Conservation (phyloP, 139 green algal genomes). For the Deuterostichococcus epilithicus region DNA sequence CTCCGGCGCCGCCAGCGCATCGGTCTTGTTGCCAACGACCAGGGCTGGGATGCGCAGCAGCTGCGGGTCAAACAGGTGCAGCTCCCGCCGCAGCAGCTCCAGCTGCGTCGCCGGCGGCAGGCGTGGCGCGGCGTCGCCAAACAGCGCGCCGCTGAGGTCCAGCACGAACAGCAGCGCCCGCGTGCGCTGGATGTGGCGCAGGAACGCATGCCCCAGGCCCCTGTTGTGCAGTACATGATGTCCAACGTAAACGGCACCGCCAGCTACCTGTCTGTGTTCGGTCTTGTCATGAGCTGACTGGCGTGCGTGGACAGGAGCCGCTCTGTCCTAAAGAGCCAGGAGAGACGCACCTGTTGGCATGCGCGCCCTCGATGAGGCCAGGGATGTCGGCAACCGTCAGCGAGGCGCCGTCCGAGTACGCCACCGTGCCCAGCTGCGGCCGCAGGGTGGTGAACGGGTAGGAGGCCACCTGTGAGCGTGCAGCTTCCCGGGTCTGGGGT, state of each 20-base stretch:
- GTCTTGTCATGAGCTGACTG: too few species aligned
- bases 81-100: conserved; percentile 50
- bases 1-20: conserved; percentile 25
- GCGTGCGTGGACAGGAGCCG: too few species aligned
- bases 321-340: too few species aligned
- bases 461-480: neutral
- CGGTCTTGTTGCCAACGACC: conserved; percentile 70
- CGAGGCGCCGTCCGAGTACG: neutral
- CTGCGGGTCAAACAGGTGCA: conserved; percentile 35
- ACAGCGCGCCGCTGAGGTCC: conserved; percentile 36
- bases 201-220: conserved; percentile 67
- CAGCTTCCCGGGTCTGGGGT: too few species aligned
- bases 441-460: conserved; percentile 82
- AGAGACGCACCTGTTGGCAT: conserved; percentile 16
- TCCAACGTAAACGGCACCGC: too few species aligned
- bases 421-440: conserved; percentile 69
- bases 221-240: too few species aligned
- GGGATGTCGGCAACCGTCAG: conserved; percentile 66
- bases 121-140: neutral
- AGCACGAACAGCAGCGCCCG: conserved; percentile 56
- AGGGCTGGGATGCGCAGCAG: conserved; percentile 35
- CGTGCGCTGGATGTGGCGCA: conserved; percentile 65
- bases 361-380: conserved; percentile 46
- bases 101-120: conserved; percentile 45
- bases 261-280: too few species aligned